Evolutionary conservation across 2,329 filamentous ascomycete genomes (phyloP), one percentile per base, ranked within the genome.

Genomic region (Ophiostoma piceae): DNA sequence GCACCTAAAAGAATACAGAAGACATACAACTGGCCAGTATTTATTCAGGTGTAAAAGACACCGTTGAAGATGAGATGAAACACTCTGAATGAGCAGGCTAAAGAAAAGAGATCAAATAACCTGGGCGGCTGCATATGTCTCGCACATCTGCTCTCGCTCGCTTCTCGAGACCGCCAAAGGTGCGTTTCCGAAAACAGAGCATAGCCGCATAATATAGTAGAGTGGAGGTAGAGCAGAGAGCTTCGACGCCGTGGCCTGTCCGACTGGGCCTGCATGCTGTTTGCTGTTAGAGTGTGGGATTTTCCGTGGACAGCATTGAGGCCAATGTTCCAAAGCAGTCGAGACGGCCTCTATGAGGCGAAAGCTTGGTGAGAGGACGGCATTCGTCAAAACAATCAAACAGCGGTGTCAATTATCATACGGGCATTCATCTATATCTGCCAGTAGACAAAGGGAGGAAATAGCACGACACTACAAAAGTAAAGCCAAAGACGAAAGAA

Each of bases 101-200:
- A 47, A 47, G 8, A n/a, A 1, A 57, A 1, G 1, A 12, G 29
- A 37, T 1, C 1, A 47, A 26, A 51, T 1, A 4, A n/a, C 6
- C n/a, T 11, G 22, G 66, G 8, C n/a, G 19, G 16, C 19, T 51
- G 60, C 54, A 39, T 12, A 41, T 72, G 72, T 72, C 71, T 73
- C 60, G 72, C 69, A 65, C 66, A 41, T 35, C 32, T 35, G 60
- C 60, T 72, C 69, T 65, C 35, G 62, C 62, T 72, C 71, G 72
- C 71, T 73, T 72, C 64, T 70, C 70, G 69, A 71, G 54, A 72
- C 71, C 70, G 68, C 70, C 67, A 41, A 65, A 60, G 39, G 66
- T 26, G 19, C 62, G 62, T 65, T 39, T 35, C 62, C 62, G 62
- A 39, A 39, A 22, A 39, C 35, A 37, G 26, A 57, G 51, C 35